Conservation (phyloP, 495 filamentous ascomycete species). For the Lasiosphaeria ovina region DNA sequence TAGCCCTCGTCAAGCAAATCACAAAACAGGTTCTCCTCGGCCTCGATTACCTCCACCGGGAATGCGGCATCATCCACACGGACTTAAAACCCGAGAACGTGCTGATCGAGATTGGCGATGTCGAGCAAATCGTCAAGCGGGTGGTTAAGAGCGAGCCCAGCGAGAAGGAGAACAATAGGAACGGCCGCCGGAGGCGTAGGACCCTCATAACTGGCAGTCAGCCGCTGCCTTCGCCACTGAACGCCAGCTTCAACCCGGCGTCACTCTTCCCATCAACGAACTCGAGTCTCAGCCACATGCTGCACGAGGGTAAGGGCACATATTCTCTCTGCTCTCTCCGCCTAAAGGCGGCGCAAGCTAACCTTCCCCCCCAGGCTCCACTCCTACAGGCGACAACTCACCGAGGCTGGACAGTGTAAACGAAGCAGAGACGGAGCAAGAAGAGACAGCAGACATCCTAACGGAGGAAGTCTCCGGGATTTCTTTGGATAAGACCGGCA, state of each 20-base stretch:
- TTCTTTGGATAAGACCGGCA: constrained; percentile 75
- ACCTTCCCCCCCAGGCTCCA: too few species aligned
- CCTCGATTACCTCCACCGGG: constrained; percentile 91
- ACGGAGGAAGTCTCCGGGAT: constrained; percentile 93
- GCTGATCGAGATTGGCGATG: constrained; percentile 97
- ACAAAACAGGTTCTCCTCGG: constrained; percentile 96
- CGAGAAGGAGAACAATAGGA: constrained; percentile 86
- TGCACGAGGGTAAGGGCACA: constrained; percentile 63
- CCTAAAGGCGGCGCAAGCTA: not conserved
- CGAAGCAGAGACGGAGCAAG: constrained; percentile 80
- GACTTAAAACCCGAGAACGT: constrained; percentile 98
- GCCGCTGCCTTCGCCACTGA: constrained; percentile 90
- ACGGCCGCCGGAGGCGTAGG: constrained; percentile 85
- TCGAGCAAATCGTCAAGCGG: constrained; percentile 92
- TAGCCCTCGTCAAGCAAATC: constrained; percentile 95
- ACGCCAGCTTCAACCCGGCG: constrained; percentile 78
- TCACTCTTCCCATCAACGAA: constrained; percentile 69
- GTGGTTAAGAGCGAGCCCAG: constrained; percentile 84
- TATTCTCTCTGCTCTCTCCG: not conserved
- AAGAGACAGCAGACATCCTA: constrained; percentile 90
- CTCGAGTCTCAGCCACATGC: constrained; percentile 77
- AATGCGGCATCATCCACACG: constrained; percentile 99
- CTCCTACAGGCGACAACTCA: constrained; percentile 36
- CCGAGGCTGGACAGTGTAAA: constrained; percentile 51
- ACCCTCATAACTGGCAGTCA: constrained; percentile 98